Conservation (phyloP, 2,329 filamentous ascomycete species). For the Beauveria bassiana region DNA sequence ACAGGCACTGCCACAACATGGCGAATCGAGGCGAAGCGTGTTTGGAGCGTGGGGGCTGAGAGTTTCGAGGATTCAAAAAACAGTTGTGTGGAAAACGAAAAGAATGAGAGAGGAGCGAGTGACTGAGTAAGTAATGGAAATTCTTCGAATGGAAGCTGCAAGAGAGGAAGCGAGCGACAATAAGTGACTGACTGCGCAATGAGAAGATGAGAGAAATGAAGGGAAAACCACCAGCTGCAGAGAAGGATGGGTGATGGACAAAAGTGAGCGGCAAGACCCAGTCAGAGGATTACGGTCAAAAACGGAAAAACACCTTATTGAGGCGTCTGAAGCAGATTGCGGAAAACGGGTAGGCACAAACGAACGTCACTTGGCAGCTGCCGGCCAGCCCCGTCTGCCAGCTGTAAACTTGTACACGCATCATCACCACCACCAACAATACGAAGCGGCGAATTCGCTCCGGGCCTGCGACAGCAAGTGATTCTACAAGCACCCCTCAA, state of each 20-base stretch:
- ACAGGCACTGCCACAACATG: conserved; percentile 5
- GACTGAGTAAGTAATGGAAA: background rate
- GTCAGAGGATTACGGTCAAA: background rate
- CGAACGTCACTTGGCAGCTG: conserved; percentile 8
- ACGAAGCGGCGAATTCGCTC: background rate
- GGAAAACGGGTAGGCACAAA: conserved; percentile 6
- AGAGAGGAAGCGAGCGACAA: background rate
- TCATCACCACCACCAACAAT: background rate
- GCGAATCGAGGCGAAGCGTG: background rate
- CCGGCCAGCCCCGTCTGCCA: background rate
- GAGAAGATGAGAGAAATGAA: background rate
- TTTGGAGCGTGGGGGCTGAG: background rate
- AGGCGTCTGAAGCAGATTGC: background rate
- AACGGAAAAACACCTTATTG: background rate
- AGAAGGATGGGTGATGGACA: background rate
- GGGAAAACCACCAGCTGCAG: background rate
- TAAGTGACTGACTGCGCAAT: background rate
- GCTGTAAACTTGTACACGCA: background rate
- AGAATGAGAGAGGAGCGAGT: background rate
- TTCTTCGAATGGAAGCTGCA: background rate
- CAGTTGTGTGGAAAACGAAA: background rate
- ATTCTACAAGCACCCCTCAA: too few relatives aligned
- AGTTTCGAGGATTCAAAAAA: background rate
- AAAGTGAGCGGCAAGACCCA: background rate
- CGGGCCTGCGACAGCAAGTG: too few relatives aligned